Conservation (phyloP, 2,329 filamentous ascomycete genomes). For the Lecanicillium sp. region DNA sequence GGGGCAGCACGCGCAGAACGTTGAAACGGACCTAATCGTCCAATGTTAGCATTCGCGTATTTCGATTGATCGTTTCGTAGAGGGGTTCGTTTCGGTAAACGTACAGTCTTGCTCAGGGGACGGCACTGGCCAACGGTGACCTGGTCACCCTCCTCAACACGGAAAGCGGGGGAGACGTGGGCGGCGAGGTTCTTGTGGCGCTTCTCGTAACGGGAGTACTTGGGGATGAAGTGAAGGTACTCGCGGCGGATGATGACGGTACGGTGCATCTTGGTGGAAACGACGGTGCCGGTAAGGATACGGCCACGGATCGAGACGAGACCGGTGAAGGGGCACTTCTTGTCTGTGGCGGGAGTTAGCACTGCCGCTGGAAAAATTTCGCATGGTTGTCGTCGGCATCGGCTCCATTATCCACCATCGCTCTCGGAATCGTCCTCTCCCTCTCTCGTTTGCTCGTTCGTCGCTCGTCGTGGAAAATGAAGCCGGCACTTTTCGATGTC, state of each 20-base stretch:
- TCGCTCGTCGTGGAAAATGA: slow-evolving; percentile 9
- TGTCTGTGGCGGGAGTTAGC: slow-evolving; percentile 60
- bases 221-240: slow-evolving; percentile 99
- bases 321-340: slow-evolving; percentile 99
- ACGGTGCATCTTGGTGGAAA: slow-evolving; percentile 99
- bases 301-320: slow-evolving; percentile 98
- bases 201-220: slow-evolving; percentile 99
- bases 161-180: slow-evolving; percentile 98
- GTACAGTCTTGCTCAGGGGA: slow-evolving; percentile 98
- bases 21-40: slow-evolving; percentile 86
- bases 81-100: slow-evolving; percentile 33
- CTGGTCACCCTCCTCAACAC: slow-evolving; percentile 99
- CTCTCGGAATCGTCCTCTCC: background rate
- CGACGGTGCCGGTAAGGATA: slow-evolving; percentile 98
- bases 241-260: slow-evolving; percentile 98
- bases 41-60: slow-evolving; percentile 20
- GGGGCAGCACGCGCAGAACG: slow-evolving; percentile 95
- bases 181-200: slow-evolving; percentile 99
- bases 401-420: slow-evolving; percentile 8
- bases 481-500: slow-evolving; percentile 13
- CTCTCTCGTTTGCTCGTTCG: background rate
- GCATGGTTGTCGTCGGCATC: background rate
- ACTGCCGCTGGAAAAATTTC: background rate
- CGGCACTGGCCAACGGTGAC: slow-evolving; percentile 99
- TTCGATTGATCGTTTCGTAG: background rate